Base-by-base conservation (phyloP, 768 basidiomycete species). In the Hygrophoropsis aurantiaca region DNA sequence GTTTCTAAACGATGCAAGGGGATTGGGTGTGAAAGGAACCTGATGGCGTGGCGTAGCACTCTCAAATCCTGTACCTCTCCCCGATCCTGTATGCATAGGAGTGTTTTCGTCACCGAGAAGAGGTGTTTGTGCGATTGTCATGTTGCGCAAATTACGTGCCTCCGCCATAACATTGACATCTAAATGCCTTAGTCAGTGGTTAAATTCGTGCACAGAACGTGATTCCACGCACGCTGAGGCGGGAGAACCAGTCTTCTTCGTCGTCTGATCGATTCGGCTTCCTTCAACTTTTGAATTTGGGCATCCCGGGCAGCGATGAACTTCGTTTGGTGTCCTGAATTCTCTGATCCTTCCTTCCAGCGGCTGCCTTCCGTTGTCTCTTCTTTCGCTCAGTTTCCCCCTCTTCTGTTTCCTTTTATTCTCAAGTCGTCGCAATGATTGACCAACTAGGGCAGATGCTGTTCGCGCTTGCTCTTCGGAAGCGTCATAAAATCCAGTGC, bases 61-160 rank as follows among this genome's bases (percentile, higher is more conserved):
- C 63, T 94, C 94, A 61, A 92, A 99, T 2, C 97, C 97, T 6
- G 93, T 92, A 11, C 91, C 90, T 11, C 83, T 86, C n/a, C 74
- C 80, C 18, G 82, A 74, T 2, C 75, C 74, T 6, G 72, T 67
- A 61, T 94, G 95, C 40, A 98, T 65, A 11, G 94, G 97, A 0
- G 97, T 98, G 66, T 99, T 99, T 69, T 98, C 95, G 40, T 98
- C 92, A 3, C 97, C 97, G 11, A 98, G 79, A 2, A 99, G 74
- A 13, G 97, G 97, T 0, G 97, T 99, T 69, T 98, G 94, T 3
- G 80, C 79, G 35, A 86, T 85, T 10, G 84, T 85, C 92, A 99
- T 90, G 58, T 93, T 95, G 18, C 95, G 87, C 19, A 98, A 69
- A 69, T 98, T 98, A 26, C 94, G 81, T 8, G 95, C 97, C 66